A percentile compares a stretch with the other conserved stretches of the same genome.
Conservation (phyloP, 768 basidiomycete genomes). For the Serendipita indica region DNA sequence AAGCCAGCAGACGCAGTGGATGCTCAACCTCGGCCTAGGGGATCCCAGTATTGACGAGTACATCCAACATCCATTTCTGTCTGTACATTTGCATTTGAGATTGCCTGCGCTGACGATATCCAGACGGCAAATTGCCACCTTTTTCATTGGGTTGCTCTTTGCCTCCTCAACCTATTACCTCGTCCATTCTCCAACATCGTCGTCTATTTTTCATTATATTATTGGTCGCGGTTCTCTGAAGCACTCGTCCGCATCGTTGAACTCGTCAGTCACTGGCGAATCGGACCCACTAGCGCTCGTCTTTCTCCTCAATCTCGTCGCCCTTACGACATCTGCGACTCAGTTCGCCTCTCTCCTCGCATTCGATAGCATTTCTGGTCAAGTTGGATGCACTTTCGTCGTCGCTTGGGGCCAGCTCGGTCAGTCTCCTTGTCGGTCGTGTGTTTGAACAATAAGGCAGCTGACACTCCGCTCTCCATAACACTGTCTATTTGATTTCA, state of each 20-base stretch:
- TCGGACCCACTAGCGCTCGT: conserved; percentile 4
- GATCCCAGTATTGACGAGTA: not conserved
- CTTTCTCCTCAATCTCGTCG: not conserved
- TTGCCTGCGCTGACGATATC: no score
- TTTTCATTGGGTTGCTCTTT: conserved; percentile 2
- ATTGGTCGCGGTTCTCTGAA: not conserved
- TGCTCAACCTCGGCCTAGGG: not conserved
- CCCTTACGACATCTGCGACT: not conserved
- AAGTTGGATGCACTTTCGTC: not conserved
- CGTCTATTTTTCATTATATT: not conserved
- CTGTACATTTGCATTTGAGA: not conserved
- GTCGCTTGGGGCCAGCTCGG: conserved; percentile 3
- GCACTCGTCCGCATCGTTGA: not conserved
- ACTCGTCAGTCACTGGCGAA: not conserved
- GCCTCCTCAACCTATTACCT: conserved; percentile 1
- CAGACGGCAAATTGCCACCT: not conserved
- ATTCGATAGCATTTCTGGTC: not conserved
- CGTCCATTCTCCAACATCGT: not conserved
- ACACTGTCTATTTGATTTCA: not conserved
- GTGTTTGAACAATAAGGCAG: not conserved
- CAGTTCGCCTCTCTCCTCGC: conserved; percentile 2
- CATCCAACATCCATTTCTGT: not conserved
- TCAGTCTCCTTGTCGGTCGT: not conserved
- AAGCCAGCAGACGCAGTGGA: not conserved
- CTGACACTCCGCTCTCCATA: no score